These are phyloP conservation scores for Cordyceps javanica DNA, from an alignment of 2,329 filamentous ascomycete genomes.

Conservation along the genomic window DNA sequence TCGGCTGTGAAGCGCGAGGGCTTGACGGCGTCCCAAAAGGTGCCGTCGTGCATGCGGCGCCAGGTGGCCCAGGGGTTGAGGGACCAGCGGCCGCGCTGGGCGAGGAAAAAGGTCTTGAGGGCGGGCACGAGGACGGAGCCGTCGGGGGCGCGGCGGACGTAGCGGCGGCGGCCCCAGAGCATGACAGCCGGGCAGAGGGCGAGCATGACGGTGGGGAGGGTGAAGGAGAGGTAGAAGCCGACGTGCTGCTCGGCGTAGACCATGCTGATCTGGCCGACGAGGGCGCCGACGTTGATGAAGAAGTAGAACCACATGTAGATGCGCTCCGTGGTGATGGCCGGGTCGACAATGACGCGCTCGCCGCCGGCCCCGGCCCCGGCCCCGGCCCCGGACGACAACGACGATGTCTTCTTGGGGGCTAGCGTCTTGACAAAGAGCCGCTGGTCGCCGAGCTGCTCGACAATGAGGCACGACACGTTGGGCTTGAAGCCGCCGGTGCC, in stretches of 20 bases:
- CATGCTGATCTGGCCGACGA: constrained; percentile 58
- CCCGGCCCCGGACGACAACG: no score
- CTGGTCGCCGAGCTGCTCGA: constrained; percentile 57
- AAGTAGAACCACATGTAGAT: constrained; percentile 68
- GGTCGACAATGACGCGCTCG: constrained; percentile 60
- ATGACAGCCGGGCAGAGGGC: constrained; percentile 57
- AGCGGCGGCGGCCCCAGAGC: constrained; percentile 50
- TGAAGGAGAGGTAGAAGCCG: constrained; percentile 66
- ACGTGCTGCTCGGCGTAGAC: constrained; percentile 69
- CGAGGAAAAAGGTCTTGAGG: constrained; percentile 52
- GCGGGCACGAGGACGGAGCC: constrained; percentile 65
- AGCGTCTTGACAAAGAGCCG: constrained; percentile 47
- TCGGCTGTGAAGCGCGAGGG: constrained; percentile 53
- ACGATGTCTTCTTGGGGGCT: constrained; percentile 27
- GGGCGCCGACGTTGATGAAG: constrained; percentile 64
- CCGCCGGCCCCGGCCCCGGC: no score
- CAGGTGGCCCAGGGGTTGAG: constrained; percentile 57
- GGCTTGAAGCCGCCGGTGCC: constrained; percentile 72
- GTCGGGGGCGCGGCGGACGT: constrained; percentile 51
- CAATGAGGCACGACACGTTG: constrained; percentile 63
- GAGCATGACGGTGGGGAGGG: constrained; percentile 62
- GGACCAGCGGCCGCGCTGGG: constrained; percentile 64
- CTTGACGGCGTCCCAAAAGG: constrained; percentile 64
- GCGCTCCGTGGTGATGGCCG: constrained; percentile 53
- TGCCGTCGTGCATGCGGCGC: constrained; percentile 48